These are phyloP conservation scores for Lactifluus hygrophoroides DNA, from an alignment of 768 basidiomycete species.

Conservation along the genomic window DNA sequence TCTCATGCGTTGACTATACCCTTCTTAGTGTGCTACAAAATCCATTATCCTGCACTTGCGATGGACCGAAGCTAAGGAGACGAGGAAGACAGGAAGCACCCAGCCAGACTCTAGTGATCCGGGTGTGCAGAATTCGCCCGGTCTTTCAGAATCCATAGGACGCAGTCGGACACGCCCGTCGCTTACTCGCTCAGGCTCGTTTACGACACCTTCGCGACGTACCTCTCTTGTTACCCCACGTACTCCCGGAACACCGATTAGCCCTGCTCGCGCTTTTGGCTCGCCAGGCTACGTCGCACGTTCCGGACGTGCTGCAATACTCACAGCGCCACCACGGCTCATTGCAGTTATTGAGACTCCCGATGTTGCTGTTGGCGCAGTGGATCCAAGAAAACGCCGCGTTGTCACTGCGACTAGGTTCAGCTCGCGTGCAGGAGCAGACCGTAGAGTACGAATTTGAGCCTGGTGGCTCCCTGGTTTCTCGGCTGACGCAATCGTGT, in stretches of 20 bases:
- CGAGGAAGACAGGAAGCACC: constrained; percentile 15
- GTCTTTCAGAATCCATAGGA: constrained; percentile 23
- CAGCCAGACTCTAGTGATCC: constrained; percentile 19
- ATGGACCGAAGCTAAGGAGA: constrained; percentile 65
- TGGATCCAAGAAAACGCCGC: constrained; percentile 74
- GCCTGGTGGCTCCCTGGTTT: not conserved
- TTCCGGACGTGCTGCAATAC: constrained; percentile 62
- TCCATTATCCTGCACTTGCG: constrained; percentile 78
- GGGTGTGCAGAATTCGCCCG: constrained; percentile 21
- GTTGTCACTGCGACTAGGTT: constrained; percentile 86
- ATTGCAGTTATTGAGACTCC: constrained; percentile 80
- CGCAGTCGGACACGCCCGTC: constrained; percentile 38
- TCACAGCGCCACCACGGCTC: constrained; percentile 78
- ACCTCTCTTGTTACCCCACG: constrained; percentile 25
- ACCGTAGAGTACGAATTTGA: constrained; percentile 54
- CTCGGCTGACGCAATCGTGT: not conserved
- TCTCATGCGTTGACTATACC: not conserved
- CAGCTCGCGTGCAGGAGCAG: constrained; percentile 73
- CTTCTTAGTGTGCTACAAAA: constrained; percentile 72
- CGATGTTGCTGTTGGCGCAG: constrained; percentile 83
- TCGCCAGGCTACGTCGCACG: constrained; percentile 34
- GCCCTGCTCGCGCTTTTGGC: constrained; percentile 21
- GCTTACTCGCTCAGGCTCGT: constrained; percentile 46
- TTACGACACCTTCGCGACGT: constrained; percentile 37
- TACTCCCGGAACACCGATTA: constrained; percentile 41